phyloP scores from a whole-genome alignment of 768 basidiomycete genomes.

The Kwoniella botswanensis region DNA sequence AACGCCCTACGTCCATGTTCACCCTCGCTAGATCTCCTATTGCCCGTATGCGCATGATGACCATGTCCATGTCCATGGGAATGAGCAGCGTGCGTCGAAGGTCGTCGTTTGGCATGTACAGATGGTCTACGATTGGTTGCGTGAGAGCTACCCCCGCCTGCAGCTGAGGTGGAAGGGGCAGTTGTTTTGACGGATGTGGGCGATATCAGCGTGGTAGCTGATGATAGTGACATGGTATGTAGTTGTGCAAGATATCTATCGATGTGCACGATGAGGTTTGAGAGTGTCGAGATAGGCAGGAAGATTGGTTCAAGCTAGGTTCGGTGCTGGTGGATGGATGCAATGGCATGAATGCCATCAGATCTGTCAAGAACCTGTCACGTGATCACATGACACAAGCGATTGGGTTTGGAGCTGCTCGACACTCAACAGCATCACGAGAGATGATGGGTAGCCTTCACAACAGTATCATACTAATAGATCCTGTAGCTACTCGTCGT shows the following conservation, averaged over 20 bases:
- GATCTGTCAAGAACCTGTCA: neutral
- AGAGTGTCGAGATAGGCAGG: too few species aligned
- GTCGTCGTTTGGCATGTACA: conserved; percentile 6
- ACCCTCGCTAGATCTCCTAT: conserved; percentile 36
- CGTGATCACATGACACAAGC: too few species aligned
- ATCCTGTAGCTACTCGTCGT: too few species aligned
- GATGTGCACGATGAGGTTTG: too few species aligned
- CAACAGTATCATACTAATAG: too few species aligned
- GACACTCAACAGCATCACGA: too few species aligned
- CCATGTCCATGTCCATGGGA: conserved; percentile 5
- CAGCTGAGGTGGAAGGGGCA: neutral
- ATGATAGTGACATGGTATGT: conserved; percentile 26
- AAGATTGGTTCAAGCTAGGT: neutral
- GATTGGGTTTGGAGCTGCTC: too few species aligned
- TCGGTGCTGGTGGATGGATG: neutral
- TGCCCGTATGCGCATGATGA: conserved; percentile 17
- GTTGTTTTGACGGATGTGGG: conserved; percentile 10
- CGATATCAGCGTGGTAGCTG: conserved; percentile 27
- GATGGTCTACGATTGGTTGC: conserved; percentile 21
- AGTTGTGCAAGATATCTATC: too few species aligned
- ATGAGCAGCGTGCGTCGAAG: conserved; percentile 4
- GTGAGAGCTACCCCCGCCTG: neutral
- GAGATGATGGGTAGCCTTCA: too few species aligned
- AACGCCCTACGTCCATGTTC: conserved; percentile 41
- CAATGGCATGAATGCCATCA: neutral